Percentiles rank a stretch among this genome's conserved stretches.
phyloP scores from a whole-genome alignment of 1,139 yeast genomes.

The Taiozyma onychis region DNA sequence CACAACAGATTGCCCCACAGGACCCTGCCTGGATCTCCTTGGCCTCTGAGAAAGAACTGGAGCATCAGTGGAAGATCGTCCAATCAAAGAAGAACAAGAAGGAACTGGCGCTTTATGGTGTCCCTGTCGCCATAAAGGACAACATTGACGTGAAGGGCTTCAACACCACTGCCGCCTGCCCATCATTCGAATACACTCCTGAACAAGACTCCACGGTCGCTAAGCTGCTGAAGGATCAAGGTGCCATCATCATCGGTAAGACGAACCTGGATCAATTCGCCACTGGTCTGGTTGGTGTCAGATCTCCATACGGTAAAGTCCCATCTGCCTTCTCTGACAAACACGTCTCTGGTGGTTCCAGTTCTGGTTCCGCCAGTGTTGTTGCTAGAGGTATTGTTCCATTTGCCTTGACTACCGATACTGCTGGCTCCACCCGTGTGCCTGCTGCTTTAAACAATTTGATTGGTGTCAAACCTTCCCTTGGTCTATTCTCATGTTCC shows the following conservation, averaged over 20 bases:
- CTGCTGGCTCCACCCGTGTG: constrained; percentile 98
- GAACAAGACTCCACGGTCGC: constrained; percentile 71
- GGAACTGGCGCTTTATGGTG: constrained; percentile 58
- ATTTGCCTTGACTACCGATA: constrained; percentile 86
- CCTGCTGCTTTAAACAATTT: constrained; percentile 95
- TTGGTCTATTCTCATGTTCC: constrained; percentile 74
- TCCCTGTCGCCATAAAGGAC: constrained; percentile 91
- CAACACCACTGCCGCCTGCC: constrained; percentile 93
- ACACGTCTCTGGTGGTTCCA: constrained; percentile 91
- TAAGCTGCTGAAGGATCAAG: constrained; percentile 61
- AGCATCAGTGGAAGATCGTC: constrained; percentile 74
- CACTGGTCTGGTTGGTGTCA: constrained; percentile 90
- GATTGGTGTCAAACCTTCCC: constrained; percentile 88
- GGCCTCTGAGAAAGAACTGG: constrained; percentile 51
- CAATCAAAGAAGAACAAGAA: constrained; percentile 54
- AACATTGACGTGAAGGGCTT: constrained; percentile 84
- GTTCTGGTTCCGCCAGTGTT: constrained; percentile 91
- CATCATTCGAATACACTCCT: constrained; percentile 68
- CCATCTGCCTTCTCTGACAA: constrained; percentile 67
- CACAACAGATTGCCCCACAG: constrained; percentile 40
- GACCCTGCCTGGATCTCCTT: constrained; percentile 93
- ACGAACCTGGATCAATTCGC: constrained; percentile 96
- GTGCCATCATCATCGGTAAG: constrained; percentile 88
- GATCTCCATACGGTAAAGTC: constrained; percentile 91
- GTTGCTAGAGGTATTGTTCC: constrained; percentile 90